phyloP scores from a whole-genome alignment of 139 green algal genomes.

The Chloropicon primus region DNA sequence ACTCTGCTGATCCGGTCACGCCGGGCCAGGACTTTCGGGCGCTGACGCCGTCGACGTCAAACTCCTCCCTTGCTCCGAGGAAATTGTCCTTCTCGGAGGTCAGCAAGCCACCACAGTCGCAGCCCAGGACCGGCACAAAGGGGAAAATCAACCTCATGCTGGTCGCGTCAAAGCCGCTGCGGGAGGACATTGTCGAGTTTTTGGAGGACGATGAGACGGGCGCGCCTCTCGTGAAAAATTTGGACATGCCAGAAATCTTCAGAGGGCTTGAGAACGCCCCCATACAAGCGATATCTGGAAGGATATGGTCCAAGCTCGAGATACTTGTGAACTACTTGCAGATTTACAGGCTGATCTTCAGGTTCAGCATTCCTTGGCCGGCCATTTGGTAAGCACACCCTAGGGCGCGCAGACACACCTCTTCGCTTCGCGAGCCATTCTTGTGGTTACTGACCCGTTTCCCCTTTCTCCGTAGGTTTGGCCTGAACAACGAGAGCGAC shows the following conservation, averaged over 20 bases:
- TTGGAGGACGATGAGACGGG: not conserved
- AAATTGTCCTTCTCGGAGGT: not conserved
- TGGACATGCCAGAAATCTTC: not conserved
- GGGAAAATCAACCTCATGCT: not conserved
- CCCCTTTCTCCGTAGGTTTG: not conserved
- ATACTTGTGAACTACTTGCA: slow-evolving; percentile 1
- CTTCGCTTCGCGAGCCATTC: too few relatives aligned
- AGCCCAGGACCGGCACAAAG: not conserved
- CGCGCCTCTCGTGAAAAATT: not conserved
- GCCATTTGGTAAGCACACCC: too few relatives aligned
- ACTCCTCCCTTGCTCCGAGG: not conserved
- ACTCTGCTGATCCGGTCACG: not conserved
- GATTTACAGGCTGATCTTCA: slow-evolving; percentile 6
- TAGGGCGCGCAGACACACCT: too few relatives aligned
- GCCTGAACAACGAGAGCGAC: not conserved
- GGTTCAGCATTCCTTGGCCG: not conserved
- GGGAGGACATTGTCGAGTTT: slow-evolving; percentile 2
- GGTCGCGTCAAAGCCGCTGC: not conserved
- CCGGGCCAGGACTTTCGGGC: not conserved
- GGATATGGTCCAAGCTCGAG: not conserved
- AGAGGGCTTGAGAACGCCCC: not conserved
- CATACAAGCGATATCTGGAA: not conserved
- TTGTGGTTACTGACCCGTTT: too few relatives aligned
- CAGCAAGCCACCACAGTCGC: not conserved
- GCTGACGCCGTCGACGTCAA: not conserved